Conservation (phyloP, 2,329 filamentous ascomycete species). For the Cladosporium cucumerinum region DNA sequence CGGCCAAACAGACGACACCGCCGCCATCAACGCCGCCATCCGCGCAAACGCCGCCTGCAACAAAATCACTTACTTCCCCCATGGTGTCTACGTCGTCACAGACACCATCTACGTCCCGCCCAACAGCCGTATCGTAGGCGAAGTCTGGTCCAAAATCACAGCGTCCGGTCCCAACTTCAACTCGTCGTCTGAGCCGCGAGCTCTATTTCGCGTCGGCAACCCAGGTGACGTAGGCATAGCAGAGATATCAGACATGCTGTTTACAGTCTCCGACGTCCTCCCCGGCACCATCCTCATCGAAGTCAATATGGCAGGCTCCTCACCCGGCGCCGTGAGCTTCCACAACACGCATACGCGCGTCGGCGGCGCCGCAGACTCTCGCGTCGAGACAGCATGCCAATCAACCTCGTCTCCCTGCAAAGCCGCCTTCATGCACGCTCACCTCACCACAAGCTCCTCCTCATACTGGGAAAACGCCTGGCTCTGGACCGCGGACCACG, state of each 20-base stretch:
- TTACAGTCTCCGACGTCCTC: conserved; percentile 49
- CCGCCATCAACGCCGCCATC: conserved; percentile 76
- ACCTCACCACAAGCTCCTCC: conserved; percentile 53
- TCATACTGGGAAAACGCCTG: conserved; percentile 83
- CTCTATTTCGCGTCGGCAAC: conserved; percentile 65
- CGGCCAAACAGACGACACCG: conserved; percentile 58
- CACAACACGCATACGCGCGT: conserved; percentile 37
- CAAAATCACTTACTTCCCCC: conserved; percentile 70
- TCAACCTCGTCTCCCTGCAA: conserved; percentile 32
- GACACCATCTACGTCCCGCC: conserved; percentile 63
- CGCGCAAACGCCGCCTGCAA: conserved; percentile 24
- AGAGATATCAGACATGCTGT: conserved; percentile 66
- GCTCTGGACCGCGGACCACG: conserved; percentile 91
- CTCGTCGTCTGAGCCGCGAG: conserved; percentile 56
- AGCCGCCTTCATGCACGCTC: conserved; percentile 31
- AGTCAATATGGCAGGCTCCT: conserved; percentile 49
- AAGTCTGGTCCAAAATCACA: conserved; percentile 56
- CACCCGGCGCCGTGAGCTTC: conserved; percentile 49
- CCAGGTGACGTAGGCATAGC: conserved; percentile 62
- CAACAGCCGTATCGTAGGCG: conserved; percentile 58
- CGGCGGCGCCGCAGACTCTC: conserved; percentile 35
- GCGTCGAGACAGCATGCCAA: conserved; percentile 40
- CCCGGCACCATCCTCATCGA: conserved; percentile 46
- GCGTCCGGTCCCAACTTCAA: conserved; percentile 57
- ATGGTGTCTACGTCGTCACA: conserved; percentile 68